A percentile compares a stretch with the other conserved stretches of the same genome.
These are phyloP conservation scores for Aspergillus cavernicola DNA, from an alignment of 495 filamentous ascomycete species.

Conservation along the genomic window DNA sequence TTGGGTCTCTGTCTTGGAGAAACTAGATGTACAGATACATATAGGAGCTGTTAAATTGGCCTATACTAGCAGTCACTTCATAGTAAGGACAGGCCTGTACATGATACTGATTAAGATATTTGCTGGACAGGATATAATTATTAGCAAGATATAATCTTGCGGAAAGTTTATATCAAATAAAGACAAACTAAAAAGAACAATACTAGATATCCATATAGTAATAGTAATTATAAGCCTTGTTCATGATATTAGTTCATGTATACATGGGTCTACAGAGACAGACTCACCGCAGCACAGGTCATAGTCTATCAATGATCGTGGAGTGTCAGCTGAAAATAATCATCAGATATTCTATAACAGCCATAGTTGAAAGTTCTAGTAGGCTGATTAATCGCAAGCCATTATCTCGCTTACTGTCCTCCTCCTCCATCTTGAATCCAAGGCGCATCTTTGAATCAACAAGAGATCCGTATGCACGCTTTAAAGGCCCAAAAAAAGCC, in stretches of 20 bases:
- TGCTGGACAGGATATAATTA: background rate
- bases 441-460: slow-evolving; percentile 9
- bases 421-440: too few relatives aligned
- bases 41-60: background rate
- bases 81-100: background rate
- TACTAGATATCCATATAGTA: background rate
- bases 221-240: background rate
- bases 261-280: background rate
- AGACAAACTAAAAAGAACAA: background rate
- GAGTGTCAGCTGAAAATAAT: background rate
- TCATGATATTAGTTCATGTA: background rate
- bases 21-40: background rate
- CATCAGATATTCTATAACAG: background rate
- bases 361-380: background rate
- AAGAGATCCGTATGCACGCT: slow-evolving; percentile 6
- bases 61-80: background rate
- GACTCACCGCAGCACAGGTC: background rate
- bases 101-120: background rate
- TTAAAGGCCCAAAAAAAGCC: slow-evolving; percentile 10
- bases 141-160: background rate
- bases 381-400: background rate
- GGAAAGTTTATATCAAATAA: background rate
- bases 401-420: too few relatives aligned
- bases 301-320: background rate
- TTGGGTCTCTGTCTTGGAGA: background rate